Conservation (phyloP, 176 grass and related monocot species). For the Musa itinerans region DNA sequence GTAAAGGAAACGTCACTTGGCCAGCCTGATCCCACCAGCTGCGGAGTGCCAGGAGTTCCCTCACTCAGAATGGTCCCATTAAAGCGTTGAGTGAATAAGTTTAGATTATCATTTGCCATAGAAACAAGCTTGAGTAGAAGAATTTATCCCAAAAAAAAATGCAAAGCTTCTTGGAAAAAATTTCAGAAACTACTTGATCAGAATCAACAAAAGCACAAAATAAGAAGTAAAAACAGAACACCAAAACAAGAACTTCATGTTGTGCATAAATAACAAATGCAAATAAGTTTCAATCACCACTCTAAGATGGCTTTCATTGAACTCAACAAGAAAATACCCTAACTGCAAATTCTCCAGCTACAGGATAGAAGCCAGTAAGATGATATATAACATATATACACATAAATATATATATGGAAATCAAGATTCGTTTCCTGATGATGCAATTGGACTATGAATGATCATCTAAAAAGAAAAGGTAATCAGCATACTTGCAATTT, state of each 20-base stretch:
- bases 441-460: background rate
- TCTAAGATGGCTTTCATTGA: too few relatives aligned
- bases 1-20: background rate
- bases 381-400: background rate
- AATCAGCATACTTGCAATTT: slow-evolving; percentile 42
- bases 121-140: background rate
- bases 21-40: background rate
- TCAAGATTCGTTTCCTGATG: background rate
- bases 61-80: background rate
- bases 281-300: too few relatives aligned
- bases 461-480: slow-evolving; percentile 1
- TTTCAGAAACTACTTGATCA: too few relatives aligned
- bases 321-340: too few relatives aligned
- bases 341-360: too few relatives aligned
- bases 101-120: background rate
- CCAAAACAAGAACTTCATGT: too few relatives aligned
- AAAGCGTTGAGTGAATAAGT: background rate
- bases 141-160: background rate
- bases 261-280: too few relatives aligned
- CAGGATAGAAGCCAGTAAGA: too few relatives aligned
- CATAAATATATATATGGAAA: background rate
- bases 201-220: too few relatives aligned
- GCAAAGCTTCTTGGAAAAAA: too few relatives aligned
- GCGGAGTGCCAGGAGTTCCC: background rate
- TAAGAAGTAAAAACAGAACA: too few relatives aligned